Evolutionary conservation across 805 yeast species (phyloP), one percentile per base, ranked within the genome.

Genomic region (Candida awuae): DNA sequence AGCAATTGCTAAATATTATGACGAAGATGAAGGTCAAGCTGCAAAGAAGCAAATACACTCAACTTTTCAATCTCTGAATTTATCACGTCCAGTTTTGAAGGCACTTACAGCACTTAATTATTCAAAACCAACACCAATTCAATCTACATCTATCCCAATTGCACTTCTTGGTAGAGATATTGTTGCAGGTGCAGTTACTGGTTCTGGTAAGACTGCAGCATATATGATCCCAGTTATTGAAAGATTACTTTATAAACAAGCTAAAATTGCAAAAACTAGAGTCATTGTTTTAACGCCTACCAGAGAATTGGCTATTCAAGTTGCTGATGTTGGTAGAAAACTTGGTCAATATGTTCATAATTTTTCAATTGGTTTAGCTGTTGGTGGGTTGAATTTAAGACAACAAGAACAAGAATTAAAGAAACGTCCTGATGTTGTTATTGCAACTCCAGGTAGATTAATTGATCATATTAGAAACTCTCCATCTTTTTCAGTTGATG

Each of bases 171-270:
- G 99, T 53, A 90, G 85, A 56, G 99, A 92, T 62, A 77, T 92
- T 37, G 96, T 92, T 53, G 99, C 97, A 14, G 97, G 97, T 68
- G 99, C 99, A 26, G 95, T 85, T 18, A 92, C 99, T 4, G 99
- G 99, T 67, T 90, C 97, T 16, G 99, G 99, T 73, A 92, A 92
- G 61, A 92, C 99, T 18, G 98, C 97, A 3, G 99, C 99, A 1
- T 92, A 86, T 58, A 80, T 92, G 81, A 83, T 92, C 39, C 98
- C 98, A 12, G 85, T 88, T 32, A 76, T 92, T 44, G 98, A 92
- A 64, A 78, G 99, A 63, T 68, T 92, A 26, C 64, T 92, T 22
- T 90, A 80, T 63, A 84, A 92, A 52, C 96, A 97, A 10, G 71
- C 84, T 38, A 84, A 84, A 53, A 65, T 84, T 5, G 81, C 96